Base-by-base conservation (phyloP, 2,329 filamentous ascomycete genomes). In the Diaporthe vexans region DNA sequence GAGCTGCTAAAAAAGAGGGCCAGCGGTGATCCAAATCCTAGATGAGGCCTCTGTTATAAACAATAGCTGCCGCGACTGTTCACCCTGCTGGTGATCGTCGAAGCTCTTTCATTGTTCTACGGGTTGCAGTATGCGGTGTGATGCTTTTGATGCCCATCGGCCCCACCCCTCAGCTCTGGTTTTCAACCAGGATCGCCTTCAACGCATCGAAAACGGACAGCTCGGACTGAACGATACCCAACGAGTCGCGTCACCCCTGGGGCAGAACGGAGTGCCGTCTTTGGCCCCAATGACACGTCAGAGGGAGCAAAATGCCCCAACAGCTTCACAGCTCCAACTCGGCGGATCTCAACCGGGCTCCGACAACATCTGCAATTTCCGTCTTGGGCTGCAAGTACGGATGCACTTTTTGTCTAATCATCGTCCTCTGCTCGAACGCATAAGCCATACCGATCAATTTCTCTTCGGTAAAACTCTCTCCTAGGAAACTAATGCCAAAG, bases 391-490 rank as follows among this genome's bases (percentile, higher is more conserved):
- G 59, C 2, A 82, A 74, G 52, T 79, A 78, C 1, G 82, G 81
- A 52, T 77, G 72, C 15, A 81, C 67, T 63, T 77, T 76, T 13
- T 77, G 59, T 8, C 82, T 78, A 4, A 69, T 19, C 61, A 56
- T 69, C 0, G 82, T 92, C 76, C 85, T 83, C 83, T 93, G 90
- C 84, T 94, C 92, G 81, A 91, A 93, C 5, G 90, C 91, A 84
- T 92, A 94, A 9, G 91, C 92, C 79, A 91, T 87, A 0, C 89
- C 89, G 73, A 94, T 89, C 77, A 94, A 78, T 40, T 82, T 85
- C 78, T 88, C 88, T 80, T 94, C 92, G 48, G 86, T 88, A 84
- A 89, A 94, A 65, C 86, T 86, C 3, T 82, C 81, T 0, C 91
- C 93, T 59, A 93, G 83, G 77, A 94, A 94, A 10, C 86, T 86